Percentiles rank a stretch among this genome's conserved stretches.
Evolutionary conservation across 1,284 basidiomycete species (phyloP).

Genomic region (Ceratobasidium sp.): DNA sequence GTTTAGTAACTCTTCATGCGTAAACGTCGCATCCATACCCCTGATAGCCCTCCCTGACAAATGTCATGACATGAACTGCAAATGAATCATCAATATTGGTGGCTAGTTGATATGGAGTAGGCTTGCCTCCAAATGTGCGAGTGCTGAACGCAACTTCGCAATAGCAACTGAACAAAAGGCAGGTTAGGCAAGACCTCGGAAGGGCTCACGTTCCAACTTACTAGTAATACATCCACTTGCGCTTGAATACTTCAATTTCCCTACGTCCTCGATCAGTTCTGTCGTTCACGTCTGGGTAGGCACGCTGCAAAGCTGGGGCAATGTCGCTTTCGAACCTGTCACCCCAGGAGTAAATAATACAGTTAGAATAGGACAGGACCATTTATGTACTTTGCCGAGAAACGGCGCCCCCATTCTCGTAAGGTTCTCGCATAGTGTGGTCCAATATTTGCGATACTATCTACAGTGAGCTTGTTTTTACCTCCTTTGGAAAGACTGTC

Average conservation of each 20-base stretch:
- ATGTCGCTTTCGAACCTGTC: slow-evolving; percentile 66
- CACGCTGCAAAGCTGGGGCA: slow-evolving; percentile 65
- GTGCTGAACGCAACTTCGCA: slow-evolving; percentile 79
- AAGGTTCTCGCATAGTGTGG: slow-evolving; percentile 80
- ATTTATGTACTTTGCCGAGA: slow-evolving; percentile 53
- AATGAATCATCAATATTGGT: slow-evolving; percentile 24
- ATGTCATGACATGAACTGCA: slow-evolving; percentile 65
- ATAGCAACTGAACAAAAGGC: slow-evolving; percentile 67
- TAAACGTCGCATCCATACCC: slow-evolving; percentile 49
- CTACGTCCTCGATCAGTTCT: slow-evolving; percentile 53
- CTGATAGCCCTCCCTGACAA: slow-evolving; percentile 64
- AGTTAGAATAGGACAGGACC: no score
- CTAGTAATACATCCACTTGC: no score
- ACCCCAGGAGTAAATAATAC: slow-evolving; percentile 25
- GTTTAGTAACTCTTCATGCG: no score
- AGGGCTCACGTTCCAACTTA: slow-evolving; percentile 72
- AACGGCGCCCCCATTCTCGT: slow-evolving; percentile 79
- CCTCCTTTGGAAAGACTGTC: slow-evolving; percentile 64
- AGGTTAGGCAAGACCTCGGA: not conserved
- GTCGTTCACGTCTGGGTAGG: slow-evolving; percentile 66
- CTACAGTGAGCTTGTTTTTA: slow-evolving; percentile 67
- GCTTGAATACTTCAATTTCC: no score
- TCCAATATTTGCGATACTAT: slow-evolving; percentile 78
- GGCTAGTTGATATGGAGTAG: not conserved
- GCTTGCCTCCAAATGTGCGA: slow-evolving; percentile 68